Evolutionary conservation across 2,329 filamentous ascomycete genomes (phyloP), one percentile per base, ranked within the genome.

Genomic region (Chaetomium globosum): DNA sequence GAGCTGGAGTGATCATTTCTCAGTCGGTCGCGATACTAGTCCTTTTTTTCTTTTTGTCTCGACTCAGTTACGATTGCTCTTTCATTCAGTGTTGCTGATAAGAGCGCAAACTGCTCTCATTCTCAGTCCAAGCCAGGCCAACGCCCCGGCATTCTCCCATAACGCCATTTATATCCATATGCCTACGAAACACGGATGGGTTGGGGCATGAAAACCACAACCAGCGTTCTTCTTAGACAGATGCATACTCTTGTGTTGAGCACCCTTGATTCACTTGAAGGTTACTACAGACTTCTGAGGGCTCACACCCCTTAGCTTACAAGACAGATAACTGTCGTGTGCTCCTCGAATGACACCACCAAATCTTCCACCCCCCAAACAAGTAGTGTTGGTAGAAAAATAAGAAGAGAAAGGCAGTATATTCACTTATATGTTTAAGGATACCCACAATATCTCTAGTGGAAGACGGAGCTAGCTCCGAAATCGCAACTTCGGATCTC

Each of bases 401-500:
- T 28, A 12, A 19, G 4, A 12, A n/a, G 46, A 19, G 21, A 48
- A 8, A 48, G 4, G 21, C 5, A 19, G n/a, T 23, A 23, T 23
- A 9, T 48, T 10, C 7, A 2, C n/a, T 48, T 23, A 5, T 10
- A 21, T 12, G 5, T 48, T 48, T 23, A 9, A 43, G 39, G 2
- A 48, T 9, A 48, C 8, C 23, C 7, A n/a, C n/a, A 48, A 23
- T 23, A 21, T 48, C 9, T 21, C 21, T 23, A 9, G 46, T 39
- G 12, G 19, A 21, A 23, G 39, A 21, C 43, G 39, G 39, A 57
- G 31, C 13, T 52, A 30, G 43, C 43, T 63, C 60, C 56, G 64
- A 49, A 46, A 26, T 63, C 28, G 53, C 63, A 61, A 21, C 31
- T 56, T 51, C 31, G 48, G 43, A 39, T 56, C 54, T 65, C 64